These are phyloP conservation scores for Fusarium beomiforme DNA, from an alignment of 2,329 filamentous ascomycete genomes.

Conservation along the genomic window DNA sequence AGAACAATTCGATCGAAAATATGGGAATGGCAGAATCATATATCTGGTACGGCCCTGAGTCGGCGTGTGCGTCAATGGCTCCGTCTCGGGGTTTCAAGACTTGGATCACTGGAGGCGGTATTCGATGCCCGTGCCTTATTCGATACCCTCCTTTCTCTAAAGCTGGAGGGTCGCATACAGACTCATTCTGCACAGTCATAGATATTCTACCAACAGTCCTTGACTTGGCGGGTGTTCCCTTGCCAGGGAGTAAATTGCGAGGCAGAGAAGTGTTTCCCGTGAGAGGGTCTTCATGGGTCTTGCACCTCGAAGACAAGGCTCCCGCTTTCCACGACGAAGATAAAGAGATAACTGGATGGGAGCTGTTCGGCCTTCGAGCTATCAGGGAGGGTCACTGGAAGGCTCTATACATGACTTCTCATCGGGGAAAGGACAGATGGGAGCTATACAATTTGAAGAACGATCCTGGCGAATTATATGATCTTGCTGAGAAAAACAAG, in stretches of 20 bases:
- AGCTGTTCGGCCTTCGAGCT: conserved; percentile 62
- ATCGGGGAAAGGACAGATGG: conserved; percentile 24
- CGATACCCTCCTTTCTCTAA: conserved; percentile 44
- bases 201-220: conserved; percentile 60
- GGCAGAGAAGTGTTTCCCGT: conserved; percentile 60
- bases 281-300: conserved; percentile 51
- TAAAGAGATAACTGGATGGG: conserved; percentile 64
- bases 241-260: conserved; percentile 48
- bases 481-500: conserved; percentile 8
- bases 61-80: conserved; percentile 56
- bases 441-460: conserved; percentile 21
- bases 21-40: conserved; percentile 66
- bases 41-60: conserved; percentile 69
- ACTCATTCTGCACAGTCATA: conserved; percentile 55
- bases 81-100: conserved; percentile 51
- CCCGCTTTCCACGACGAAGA: conserved; percentile 54
- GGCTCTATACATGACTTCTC: conserved; percentile 45
- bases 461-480: conserved; percentile 16
- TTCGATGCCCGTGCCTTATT: conserved; percentile 27
- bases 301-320: conserved; percentile 44
- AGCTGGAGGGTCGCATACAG: conserved; percentile 46
- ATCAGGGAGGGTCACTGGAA: conserved; percentile 67
- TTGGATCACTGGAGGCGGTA: conserved; percentile 43
- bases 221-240: conserved; percentile 55
- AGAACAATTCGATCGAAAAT: conserved; percentile 62